A percentile compares a stretch with the other conserved stretches of the same genome.
phyloP scores from a whole-genome alignment of 1,139 yeast genomes.

The Taiozyma sp. region DNA sequence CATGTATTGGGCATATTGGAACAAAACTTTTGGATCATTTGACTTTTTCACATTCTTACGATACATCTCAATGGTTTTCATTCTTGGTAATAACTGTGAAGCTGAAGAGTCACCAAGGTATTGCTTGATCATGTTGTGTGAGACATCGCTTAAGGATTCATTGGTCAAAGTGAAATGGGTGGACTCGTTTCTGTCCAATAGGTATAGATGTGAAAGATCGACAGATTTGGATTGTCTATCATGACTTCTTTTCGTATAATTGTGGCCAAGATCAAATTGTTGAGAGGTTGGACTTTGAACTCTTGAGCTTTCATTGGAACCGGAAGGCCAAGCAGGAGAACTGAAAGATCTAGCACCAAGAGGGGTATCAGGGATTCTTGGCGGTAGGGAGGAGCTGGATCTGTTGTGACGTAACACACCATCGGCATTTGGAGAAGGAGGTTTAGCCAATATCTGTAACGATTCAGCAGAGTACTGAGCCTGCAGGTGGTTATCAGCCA shows the following conservation, averaged over 20 bases:
- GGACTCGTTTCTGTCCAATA: slow-evolving; percentile 28
- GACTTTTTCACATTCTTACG: slow-evolving; percentile 81
- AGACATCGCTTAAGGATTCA: slow-evolving; percentile 33
- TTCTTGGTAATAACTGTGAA: slow-evolving; percentile 60
- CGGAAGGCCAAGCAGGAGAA: slow-evolving; percentile 9
- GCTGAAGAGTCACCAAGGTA: slow-evolving; percentile 48
- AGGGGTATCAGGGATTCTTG: slow-evolving; percentile 17
- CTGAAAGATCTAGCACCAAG: slow-evolving; percentile 20
- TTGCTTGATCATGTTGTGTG: slow-evolving; percentile 36
- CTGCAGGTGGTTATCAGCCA: not conserved
- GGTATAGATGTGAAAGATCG: slow-evolving; percentile 34
- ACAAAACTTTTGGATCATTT: slow-evolving; percentile 79
- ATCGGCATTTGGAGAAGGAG: not conserved
- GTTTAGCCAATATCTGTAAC: not conserved
- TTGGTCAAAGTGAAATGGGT: slow-evolving; percentile 33
- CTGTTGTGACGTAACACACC: slow-evolving; percentile 1
- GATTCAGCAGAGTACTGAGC: not conserved
- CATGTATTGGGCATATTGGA: slow-evolving; percentile 90
- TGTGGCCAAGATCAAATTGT: not conserved
- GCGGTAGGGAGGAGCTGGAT: slow-evolving; percentile 5
- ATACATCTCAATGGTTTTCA: slow-evolving; percentile 84
- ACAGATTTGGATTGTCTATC: slow-evolving; percentile 29
- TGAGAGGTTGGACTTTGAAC: slow-evolving; percentile 16
- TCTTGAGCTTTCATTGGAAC: slow-evolving; percentile 10
- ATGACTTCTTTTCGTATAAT: slow-evolving; percentile 7